A percentile compares a stretch with the other conserved stretches of the same genome.
Evolutionary conservation across 495 filamentous ascomycete species (phyloP).

Genomic region (Saxophila tyrrhenica): DNA sequence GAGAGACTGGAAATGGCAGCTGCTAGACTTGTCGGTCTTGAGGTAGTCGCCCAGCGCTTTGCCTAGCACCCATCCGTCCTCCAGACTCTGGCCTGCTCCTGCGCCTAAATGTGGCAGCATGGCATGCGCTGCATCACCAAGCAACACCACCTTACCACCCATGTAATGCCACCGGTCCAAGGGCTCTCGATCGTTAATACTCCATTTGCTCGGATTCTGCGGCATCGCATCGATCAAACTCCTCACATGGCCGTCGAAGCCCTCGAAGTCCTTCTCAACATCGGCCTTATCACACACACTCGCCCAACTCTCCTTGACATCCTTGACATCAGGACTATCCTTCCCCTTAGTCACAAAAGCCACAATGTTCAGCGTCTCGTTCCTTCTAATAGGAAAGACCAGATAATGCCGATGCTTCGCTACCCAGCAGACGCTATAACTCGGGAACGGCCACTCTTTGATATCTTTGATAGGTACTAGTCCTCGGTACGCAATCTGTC

Average conservation of each 20-base stretch:
- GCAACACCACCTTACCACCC: slow-evolving; percentile 27
- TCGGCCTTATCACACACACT: slow-evolving; percentile 26
- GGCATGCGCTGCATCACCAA: slow-evolving; percentile 39
- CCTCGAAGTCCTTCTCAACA: slow-evolving; percentile 29
- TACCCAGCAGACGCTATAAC: too few relatives aligned
- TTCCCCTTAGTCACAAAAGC: slow-evolving; percentile 18
- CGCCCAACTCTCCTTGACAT: slow-evolving; percentile 20
- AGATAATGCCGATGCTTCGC: slow-evolving; percentile 19
- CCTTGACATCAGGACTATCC: slow-evolving; percentile 7
- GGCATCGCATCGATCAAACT: slow-evolving; percentile 19
- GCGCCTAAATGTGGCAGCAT: slow-evolving; percentile 31
- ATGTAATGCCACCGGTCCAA: slow-evolving; percentile 29
- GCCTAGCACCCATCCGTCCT: slow-evolving; percentile 33
- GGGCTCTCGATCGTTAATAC: slow-evolving; percentile 33
- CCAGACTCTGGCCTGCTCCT: slow-evolving; percentile 32
- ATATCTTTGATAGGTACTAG: too few relatives aligned
- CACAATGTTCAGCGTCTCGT: slow-evolving; percentile 17
- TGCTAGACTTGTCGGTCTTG: background rate
- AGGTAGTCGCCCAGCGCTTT: slow-evolving; percentile 26
- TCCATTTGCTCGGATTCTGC: slow-evolving; percentile 29
- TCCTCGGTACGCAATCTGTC: too few relatives aligned
- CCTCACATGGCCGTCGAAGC: slow-evolving; percentile 23
- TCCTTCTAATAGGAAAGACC: slow-evolving; percentile 16
- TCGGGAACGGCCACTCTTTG: too few relatives aligned
- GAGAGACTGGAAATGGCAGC: slow-evolving; percentile 16